Percentiles rank a stretch among this genome's conserved stretches.
Conservation (phyloP, 2,329 filamentous ascomycete species). For the Colletotrichum sublineola region DNA sequence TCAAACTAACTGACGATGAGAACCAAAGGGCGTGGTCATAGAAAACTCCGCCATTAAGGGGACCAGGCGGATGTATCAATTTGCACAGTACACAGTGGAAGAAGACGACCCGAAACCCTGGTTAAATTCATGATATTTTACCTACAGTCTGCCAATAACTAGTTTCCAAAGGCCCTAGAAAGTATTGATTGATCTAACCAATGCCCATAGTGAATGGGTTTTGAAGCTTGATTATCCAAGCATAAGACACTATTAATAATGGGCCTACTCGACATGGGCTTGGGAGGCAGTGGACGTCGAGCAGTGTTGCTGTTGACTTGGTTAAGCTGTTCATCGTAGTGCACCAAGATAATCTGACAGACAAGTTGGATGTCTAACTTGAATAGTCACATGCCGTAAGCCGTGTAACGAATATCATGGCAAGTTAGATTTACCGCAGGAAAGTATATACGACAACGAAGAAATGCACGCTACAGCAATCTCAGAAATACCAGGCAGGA, state of each 20-base stretch:
- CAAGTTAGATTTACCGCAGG: too few species aligned
- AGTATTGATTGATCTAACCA: accelerated
- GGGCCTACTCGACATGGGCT: too few species aligned
- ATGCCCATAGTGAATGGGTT: background rate
- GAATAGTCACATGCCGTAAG: too few species aligned
- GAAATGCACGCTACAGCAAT: too few species aligned
- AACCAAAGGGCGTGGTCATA: background rate
- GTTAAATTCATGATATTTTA: background rate
- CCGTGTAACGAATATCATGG: too few species aligned
- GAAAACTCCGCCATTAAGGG: background rate
- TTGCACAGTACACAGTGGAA: background rate
- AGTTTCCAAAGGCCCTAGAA: background rate
- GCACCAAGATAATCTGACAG: too few species aligned
- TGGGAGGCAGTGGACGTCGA: too few species aligned
- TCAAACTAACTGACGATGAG: background rate
- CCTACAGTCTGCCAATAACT: background rate
- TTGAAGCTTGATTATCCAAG: background rate
- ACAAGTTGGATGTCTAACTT: too few species aligned
- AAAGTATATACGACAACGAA: too few species aligned
- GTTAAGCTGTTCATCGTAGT: too few species aligned
- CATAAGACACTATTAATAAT: background rate
- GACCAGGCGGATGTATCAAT: background rate
- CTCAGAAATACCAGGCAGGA: too few species aligned
- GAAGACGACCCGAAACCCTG: background rate
- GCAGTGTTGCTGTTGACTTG: too few species aligned